Conservation (phyloP, 2,329 filamentous ascomycete genomes). For the Cladosporium sp. region DNA sequence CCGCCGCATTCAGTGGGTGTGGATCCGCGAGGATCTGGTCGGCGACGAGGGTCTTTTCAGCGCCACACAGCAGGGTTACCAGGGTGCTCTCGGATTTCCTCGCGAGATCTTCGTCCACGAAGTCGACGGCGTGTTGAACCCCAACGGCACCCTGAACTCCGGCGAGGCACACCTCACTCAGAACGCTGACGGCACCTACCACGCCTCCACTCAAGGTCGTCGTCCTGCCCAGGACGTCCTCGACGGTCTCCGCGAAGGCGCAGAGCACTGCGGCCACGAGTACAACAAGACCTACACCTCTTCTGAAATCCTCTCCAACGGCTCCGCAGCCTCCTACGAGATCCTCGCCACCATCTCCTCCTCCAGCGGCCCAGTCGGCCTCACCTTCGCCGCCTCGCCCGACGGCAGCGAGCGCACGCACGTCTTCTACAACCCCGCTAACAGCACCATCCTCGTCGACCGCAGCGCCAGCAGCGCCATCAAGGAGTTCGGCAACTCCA, state of each 20-base stretch:
- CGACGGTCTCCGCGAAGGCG: constrained; percentile 40
- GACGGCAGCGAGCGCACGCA: constrained; percentile 48
- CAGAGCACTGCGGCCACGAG: constrained; percentile 30
- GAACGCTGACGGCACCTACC: constrained; percentile 41
- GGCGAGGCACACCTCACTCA: constrained; percentile 31
- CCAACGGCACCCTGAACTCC: constrained; percentile 32
- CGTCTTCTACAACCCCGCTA: constrained; percentile 50
- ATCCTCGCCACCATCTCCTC: constrained; percentile 32
- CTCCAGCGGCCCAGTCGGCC: constrained; percentile 43
- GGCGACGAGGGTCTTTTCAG: constrained; percentile 43
- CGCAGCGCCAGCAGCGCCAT: constrained; percentile 47
- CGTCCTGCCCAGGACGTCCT: constrained; percentile 50
- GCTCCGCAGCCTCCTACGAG: constrained; percentile 24
- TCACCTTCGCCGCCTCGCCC: constrained; percentile 48
- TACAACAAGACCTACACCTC: constrained; percentile 31
- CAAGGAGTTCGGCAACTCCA: constrained; percentile 45
- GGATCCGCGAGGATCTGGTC: constrained; percentile 48
- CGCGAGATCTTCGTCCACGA: constrained; percentile 52
- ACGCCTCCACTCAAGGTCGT: constrained; percentile 48
- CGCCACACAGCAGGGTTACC: constrained; percentile 47
- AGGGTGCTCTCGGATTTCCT: constrained; percentile 47
- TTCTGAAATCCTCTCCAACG: constrained; percentile 43
- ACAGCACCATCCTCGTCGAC: constrained; percentile 50
- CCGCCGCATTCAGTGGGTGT: constrained; percentile 51
- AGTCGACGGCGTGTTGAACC: constrained; percentile 42